phyloP scores from a whole-genome alignment of 306 rosid genomes.

The Vigna reflexopilosa region DNA sequence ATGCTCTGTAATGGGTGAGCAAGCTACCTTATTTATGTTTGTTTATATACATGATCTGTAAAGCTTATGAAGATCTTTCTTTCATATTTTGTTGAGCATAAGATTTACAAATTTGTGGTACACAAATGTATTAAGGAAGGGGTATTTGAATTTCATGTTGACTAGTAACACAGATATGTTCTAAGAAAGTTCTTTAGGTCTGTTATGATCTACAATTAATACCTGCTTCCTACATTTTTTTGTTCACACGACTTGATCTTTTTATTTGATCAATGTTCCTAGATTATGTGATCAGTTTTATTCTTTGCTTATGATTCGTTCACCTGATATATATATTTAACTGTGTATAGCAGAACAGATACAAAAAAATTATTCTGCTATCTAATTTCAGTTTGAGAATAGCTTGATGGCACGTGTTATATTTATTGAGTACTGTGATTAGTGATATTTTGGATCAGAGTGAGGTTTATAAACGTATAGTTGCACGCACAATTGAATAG shows the following conservation, averaged over 20 bases:
- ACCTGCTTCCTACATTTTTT: neutral
- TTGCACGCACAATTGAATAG: neutral
- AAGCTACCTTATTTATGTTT: conserved; percentile 19
- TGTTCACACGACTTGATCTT: neutral
- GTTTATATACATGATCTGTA: conserved; percentile 22
- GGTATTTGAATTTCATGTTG: conserved; percentile 19
- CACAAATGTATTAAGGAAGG: conserved; percentile 2
- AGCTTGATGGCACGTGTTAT: too few species aligned
- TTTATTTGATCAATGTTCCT: neutral
- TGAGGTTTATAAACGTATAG: neutral
- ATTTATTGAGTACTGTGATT: neutral
- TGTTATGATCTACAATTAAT: neutral
- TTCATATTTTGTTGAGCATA: conserved; percentile 6
- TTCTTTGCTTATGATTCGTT: too few species aligned
- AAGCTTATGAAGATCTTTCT: neutral
- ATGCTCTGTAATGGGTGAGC: neutral
- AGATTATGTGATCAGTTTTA: neutral
- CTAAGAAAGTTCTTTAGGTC: neutral
- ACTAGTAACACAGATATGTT: neutral
- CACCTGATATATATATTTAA: neutral
- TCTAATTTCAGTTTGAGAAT: too few species aligned
- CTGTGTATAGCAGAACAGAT: too few species aligned
- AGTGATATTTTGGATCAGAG: neutral
- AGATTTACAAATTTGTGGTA: conserved; percentile 6
- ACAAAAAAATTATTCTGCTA: too few species aligned